Percentiles rank a stretch among this genome's conserved stretches.
Conservation (phyloP, 352 stramenopile species). For the Thalassiosira sp. region DNA sequence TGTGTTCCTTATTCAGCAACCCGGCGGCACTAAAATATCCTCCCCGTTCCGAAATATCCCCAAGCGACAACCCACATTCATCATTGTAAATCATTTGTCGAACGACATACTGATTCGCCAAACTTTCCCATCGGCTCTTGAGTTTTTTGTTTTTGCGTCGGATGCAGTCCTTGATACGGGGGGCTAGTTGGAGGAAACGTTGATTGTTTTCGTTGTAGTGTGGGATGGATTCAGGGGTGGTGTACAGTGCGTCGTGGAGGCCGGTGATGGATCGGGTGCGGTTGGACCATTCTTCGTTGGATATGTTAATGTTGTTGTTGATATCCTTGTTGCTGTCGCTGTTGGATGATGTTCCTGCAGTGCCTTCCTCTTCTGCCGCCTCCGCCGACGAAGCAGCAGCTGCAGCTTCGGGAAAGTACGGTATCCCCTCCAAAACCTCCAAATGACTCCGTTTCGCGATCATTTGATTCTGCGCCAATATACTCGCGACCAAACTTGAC, state of each 20-base stretch:
- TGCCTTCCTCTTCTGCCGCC: neutral
- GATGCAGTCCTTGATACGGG: slow-evolving; percentile 71
- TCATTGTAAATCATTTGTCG: slow-evolving; percentile 65
- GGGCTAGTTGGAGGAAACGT: slow-evolving; percentile 54
- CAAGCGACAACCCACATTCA: slow-evolving; percentile 39
- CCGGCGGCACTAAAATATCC: slow-evolving; percentile 38
- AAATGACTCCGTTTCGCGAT: slow-evolving; percentile 62
- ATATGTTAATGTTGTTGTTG: slow-evolving; percentile 30
- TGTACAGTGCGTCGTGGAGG: slow-evolving; percentile 72
- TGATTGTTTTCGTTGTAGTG: slow-evolving; percentile 66
- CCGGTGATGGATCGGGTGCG: slow-evolving; percentile 67
- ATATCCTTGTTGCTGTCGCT: slow-evolving; percentile 17
- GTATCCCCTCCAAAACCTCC: slow-evolving; percentile 46
- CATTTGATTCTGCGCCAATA: slow-evolving; percentile 67
- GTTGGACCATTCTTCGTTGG: slow-evolving; percentile 68
- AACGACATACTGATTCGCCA: slow-evolving; percentile 77
- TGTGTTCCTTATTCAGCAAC: slow-evolving; percentile 22
- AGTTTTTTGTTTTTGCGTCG: slow-evolving; percentile 62
- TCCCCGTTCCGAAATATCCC: slow-evolving; percentile 41
- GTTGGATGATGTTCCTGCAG: slow-evolving; percentile 47
- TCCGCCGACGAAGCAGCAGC: neutral
- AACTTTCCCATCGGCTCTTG: slow-evolving; percentile 53
- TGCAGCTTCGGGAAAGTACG: slow-evolving; percentile 40
- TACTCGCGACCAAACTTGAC: slow-evolving; percentile 44
- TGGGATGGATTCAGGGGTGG: slow-evolving; percentile 63